Evolutionary conservation across 2,329 filamentous ascomycete genomes (phyloP).

Genomic region (Chaetomium globosum): DNA sequence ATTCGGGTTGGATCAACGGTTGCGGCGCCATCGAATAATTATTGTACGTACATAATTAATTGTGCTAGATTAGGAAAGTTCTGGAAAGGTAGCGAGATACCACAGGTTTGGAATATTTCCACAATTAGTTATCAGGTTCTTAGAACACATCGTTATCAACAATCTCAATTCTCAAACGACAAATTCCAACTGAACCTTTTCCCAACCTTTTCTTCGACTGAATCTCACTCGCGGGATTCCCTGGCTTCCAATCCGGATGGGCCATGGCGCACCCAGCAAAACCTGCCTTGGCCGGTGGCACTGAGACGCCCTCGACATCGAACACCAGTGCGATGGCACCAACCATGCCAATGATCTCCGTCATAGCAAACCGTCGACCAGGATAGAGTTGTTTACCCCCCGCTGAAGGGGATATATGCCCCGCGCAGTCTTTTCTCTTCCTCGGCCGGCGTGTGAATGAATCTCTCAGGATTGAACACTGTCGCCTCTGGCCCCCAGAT

Average conservation of each 20-base stretch:
- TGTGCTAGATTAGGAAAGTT: too few relatives aligned
- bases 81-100: neutral
- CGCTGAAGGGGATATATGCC: conserved; percentile 52
- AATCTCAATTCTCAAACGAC: neutral
- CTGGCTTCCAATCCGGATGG: neutral
- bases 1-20: neutral
- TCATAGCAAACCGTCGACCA: conserved; percentile 38
- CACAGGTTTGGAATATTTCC: neutral
- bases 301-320: conserved; percentile 25
- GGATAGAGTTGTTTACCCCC: conserved; percentile 47
- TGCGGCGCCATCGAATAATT: neutral
- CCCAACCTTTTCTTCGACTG: conserved; percentile 20
- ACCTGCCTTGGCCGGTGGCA: conserved; percentile 6
- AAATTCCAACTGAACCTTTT: conserved; percentile 19
- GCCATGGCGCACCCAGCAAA: neutral
- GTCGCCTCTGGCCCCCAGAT: conserved; percentile 33
- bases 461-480: conserved; percentile 40
- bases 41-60: neutral
- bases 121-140: neutral
- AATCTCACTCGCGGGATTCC: neutral
- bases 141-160: neutral
- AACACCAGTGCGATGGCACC: conserved; percentile 32
- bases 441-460: conserved; percentile 33
- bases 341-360: conserved; percentile 35
- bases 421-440: conserved; percentile 27